A percentile compares a stretch with the other conserved stretches of the same genome.
phyloP scores from a whole-genome alignment of 208 protist species.

The Trichomonas vaginalis region DNA sequence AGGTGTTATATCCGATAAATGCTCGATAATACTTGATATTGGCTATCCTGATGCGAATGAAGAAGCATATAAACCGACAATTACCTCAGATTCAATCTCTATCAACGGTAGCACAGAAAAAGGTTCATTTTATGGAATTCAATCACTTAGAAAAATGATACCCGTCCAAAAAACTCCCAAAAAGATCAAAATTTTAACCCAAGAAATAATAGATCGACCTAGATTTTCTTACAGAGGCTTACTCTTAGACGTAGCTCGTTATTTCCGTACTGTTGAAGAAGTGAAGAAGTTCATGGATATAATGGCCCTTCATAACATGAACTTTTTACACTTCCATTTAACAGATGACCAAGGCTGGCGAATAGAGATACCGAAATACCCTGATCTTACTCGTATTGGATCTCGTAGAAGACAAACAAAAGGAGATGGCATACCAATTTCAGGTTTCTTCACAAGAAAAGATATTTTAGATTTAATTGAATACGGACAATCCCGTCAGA shows the following conservation, averaged over 20 bases:
- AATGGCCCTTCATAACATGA: not conserved
- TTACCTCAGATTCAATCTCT: not conserved
- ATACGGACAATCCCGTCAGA: not conserved
- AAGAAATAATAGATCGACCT: not conserved
- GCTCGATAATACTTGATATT: too few species aligned
- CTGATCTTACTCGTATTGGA: not conserved
- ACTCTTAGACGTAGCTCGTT: not conserved
- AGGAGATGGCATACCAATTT: not conserved
- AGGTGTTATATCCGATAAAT: too few species aligned
- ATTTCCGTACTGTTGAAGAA: not conserved
- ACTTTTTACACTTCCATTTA: not conserved
- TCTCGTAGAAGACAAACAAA: not conserved
- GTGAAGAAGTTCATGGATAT: not conserved
- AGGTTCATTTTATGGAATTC: not conserved
- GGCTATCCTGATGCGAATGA: too few species aligned
- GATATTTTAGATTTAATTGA: not conserved
- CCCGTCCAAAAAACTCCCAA: not conserved
- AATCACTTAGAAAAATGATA: not conserved
- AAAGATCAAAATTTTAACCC: not conserved
- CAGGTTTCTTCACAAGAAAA: slow-evolving; percentile 2
- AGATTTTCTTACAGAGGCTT: not conserved
- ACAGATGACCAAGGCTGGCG: not conserved
- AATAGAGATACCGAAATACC: not conserved
- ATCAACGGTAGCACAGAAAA: not conserved
- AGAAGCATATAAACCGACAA: not conserved